Conservation (phyloP, 2,329 filamentous ascomycete genomes). For the Pseudonectria foliicola region DNA sequence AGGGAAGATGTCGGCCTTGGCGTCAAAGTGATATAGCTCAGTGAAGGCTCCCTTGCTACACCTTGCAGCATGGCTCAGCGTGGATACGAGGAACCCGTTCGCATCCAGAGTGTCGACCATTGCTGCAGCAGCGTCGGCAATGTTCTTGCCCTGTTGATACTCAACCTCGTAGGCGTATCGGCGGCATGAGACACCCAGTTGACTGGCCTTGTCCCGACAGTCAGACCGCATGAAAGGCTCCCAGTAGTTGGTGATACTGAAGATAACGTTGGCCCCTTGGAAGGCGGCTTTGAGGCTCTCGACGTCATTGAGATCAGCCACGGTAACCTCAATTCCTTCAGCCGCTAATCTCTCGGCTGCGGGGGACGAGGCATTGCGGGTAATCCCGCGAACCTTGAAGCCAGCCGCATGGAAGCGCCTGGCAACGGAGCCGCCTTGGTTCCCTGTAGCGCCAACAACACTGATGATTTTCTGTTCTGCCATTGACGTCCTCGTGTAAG, state of each 20-base stretch:
- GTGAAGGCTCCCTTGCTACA: constrained; percentile 38
- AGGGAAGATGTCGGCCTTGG: constrained; percentile 45
- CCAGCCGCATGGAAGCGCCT: constrained; percentile 35
- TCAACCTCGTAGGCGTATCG: constrained; percentile 42
- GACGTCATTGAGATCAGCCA: constrained; percentile 36
- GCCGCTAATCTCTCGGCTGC: constrained; percentile 33
- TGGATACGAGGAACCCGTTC: constrained; percentile 45
- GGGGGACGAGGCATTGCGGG: constrained; percentile 35
- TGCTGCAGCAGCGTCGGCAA: constrained; percentile 44
- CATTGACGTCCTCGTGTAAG: too few species aligned
- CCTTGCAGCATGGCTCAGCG: constrained; percentile 40
- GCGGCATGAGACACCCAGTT: constrained; percentile 34
- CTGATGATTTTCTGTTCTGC: constrained; percentile 30
- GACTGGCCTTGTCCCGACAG: constrained; percentile 30
- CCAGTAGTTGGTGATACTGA: constrained; percentile 51
- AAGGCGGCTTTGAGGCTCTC: constrained; percentile 34
- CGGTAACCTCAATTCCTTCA: constrained; percentile 36
- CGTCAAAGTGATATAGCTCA: constrained; percentile 47
- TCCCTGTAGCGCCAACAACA: constrained; percentile 42
- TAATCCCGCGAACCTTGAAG: constrained; percentile 41
- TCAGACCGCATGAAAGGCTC: constrained; percentile 41
- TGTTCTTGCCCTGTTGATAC: constrained; percentile 45
- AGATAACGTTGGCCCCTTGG: constrained; percentile 41
- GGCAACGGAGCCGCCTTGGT: constrained; percentile 47
- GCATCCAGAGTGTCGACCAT: constrained; percentile 32